Base-by-base conservation (phyloP, 2,329 filamentous ascomycete genomes). In the Xylariales sp. region DNA sequence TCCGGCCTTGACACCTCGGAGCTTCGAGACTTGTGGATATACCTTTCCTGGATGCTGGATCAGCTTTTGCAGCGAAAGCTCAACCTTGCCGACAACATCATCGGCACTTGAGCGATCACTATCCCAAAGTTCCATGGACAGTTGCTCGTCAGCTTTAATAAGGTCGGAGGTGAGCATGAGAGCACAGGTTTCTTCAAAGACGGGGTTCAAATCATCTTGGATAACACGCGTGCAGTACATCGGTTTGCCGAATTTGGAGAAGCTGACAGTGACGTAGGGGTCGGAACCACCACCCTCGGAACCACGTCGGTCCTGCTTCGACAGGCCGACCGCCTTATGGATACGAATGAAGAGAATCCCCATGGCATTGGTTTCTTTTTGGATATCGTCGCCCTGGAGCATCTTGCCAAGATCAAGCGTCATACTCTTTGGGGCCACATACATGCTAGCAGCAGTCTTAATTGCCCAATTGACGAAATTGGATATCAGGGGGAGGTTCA, bases 381-480 rank as follows among this genome's bases (percentile, higher is more conserved):
- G 90, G 75, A 98, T 92, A 75, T 94, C 91, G 74, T 98, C 95
- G 18, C 95, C 96, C 76, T 94, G 91, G 3, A 98, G 87, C 83
- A 98, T 92, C 78, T 94, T 94, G 74, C 92, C 89, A 78, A 98
- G 87, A 75, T 99, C 95, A 54, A 98, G 86, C 0, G 93, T 94
- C 91, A 98, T 91, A 10, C 91, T 96, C 81, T 97, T 97, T 8
- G 95, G 95, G 1, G 95, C 95, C 32, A 97, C 94, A 71, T 97
- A 97, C 87, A 97, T 91, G 76, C 90, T 92, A 2, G 92, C 91
- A 0, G 94, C 93, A 0, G 96, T 90, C 45, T 90, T 90, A 74
- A 98, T 97, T 5, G 95, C 93, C 82, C 94, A 97, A 80, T 97
- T 97, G 80, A 97, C 95, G 77, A 99, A 98, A 75, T 97, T 97